Evolutionary conservation across 345 rosid genomes (phyloP), one percentile per base, ranked within the genome.

Genomic region (Turnera subulata): DNA sequence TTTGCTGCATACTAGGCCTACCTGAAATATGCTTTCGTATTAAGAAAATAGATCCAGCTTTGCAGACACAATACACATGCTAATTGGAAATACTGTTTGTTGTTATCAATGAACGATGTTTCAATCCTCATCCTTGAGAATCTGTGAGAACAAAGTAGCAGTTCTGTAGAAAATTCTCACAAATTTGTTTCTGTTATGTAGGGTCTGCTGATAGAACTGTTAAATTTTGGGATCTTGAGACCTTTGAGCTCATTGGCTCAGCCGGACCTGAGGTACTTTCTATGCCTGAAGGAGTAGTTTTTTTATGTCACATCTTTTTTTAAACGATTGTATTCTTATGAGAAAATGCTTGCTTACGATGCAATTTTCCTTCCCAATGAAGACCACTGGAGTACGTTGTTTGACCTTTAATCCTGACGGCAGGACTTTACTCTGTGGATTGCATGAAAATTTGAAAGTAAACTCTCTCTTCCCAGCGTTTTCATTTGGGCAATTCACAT

Each of bases 121-220:
- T 24, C 11, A 43, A 23, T 50, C 6, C 25, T 6, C 16, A 7
- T 22, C 17, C 19, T 25, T 38, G 11, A 38, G 16, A 16, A 23
- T 23, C 33, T 63, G 25, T 20, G 49, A 46, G 9, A 42, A 38
- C 11, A 23, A 47, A 55, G 21, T 33, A 38, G 50, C 26, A 25
- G 55, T 50, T 29, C 25, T 18, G 19, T 46, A 24, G 42, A 22
- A 51, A 39, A 9, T 29, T 55, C 24, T 21, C 26, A 53, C 22
- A 40, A 19, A 35, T 53, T 48, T 53, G 23, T 73, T 58, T 46
- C 55, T 45, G 37, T 52, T 75, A 42, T 50, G 33, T 70, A 89
- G 97, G 99, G 76, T 94, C 99, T 62, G 85, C 97, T 71, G 99
- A 94, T 65, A 81, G 90, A 73, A 94, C 99, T 26, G 93, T 94